phyloP scores from a whole-genome alignment of 2,329 filamentous ascomycete genomes.

The Helotiales sp. region DNA sequence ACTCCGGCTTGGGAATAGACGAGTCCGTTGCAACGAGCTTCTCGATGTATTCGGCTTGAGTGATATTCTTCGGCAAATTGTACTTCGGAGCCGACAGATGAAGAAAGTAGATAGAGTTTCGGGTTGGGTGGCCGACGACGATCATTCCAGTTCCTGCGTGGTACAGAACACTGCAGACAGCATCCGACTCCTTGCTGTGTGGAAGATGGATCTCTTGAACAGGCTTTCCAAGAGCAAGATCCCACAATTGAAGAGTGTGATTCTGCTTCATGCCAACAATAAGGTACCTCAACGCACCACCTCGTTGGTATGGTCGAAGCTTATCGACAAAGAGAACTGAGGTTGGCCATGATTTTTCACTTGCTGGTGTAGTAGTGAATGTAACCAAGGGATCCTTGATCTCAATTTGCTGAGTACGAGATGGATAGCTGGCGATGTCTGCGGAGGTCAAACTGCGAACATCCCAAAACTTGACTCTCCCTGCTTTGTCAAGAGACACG shows the following conservation, averaged over 20 bases:
- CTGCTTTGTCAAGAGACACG: conserved; percentile 95
- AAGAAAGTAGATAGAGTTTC: conserved; percentile 97
- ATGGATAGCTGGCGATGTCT: conserved; percentile 30
- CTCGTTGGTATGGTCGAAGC: conserved; percentile 88
- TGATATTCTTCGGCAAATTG: conserved; percentile 75
- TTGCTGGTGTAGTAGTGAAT: conserved; percentile 81
- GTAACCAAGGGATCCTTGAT: conserved; percentile 87
- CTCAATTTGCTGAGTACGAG: conserved; percentile 57
- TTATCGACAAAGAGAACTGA: conserved; percentile 97
- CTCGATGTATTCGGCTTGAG: conserved; percentile 86
- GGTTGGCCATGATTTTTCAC: conserved; percentile 95
- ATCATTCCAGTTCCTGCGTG: conserved; percentile 92
- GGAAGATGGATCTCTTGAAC: conserved; percentile 97
- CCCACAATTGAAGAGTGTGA: conserved; percentile 97
- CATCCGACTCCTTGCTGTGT: conserved; percentile 93
- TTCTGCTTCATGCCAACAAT: conserved; percentile 99
- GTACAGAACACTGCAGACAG: conserved; percentile 97
- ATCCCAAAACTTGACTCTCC: conserved; percentile 97
- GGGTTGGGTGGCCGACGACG: conserved; percentile 91
- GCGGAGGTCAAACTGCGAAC: conserved; percentile 74
- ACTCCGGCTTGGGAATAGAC: conserved; percentile 81
- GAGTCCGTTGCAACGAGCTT: conserved; percentile 75
- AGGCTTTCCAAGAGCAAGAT: conserved; percentile 90
- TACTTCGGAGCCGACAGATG: conserved; percentile 95
- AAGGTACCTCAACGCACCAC: conserved; percentile 89